Evolutionary conservation across 1,284 basidiomycete species (phyloP).

Genomic region (Sporisorium scitamineum): DNA sequence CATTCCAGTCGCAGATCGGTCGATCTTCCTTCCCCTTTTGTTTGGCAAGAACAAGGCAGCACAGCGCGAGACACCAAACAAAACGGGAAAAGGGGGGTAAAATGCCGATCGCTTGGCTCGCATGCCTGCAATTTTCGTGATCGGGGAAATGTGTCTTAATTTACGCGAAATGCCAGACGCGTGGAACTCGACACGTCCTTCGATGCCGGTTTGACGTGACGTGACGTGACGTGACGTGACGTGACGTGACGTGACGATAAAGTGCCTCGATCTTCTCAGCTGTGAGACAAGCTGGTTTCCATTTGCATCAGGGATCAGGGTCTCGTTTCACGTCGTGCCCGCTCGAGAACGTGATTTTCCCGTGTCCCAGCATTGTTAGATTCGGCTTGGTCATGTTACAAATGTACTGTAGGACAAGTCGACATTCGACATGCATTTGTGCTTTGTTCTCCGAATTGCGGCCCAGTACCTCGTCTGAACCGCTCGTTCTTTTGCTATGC

Average conservation of each 20-base stretch:
- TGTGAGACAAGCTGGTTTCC: too few species aligned
- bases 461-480: too few species aligned
- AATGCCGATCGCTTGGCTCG: not conserved
- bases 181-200: slow-evolving; percentile 17
- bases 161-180: slow-evolving; percentile 19
- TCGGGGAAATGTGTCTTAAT: slow-evolving; percentile 11
- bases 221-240: slow-evolving; percentile 21
- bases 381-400: too few species aligned
- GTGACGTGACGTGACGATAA: slow-evolving; percentile 23
- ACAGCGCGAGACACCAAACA: too few species aligned
- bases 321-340: too few species aligned
- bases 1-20: slow-evolving; percentile 32
- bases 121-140: not conserved
- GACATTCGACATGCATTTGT: too few species aligned
- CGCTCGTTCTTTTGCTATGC: too few species aligned
- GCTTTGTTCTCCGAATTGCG: too few species aligned
- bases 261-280: slow-evolving; percentile 15
- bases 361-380: too few species aligned
- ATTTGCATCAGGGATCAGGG: not conserved
- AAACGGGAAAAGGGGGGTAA: too few species aligned
- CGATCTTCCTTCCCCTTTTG: slow-evolving; percentile 12
- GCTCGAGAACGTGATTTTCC: not conserved
- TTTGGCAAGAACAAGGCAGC: too few species aligned
- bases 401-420: too few species aligned
- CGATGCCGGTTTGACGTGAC: not conserved